Percentiles rank a stretch among this genome's conserved stretches.
phyloP scores from a whole-genome alignment of 805 yeast genomes.

The Wickerhamomyces sydowiorum region DNA sequence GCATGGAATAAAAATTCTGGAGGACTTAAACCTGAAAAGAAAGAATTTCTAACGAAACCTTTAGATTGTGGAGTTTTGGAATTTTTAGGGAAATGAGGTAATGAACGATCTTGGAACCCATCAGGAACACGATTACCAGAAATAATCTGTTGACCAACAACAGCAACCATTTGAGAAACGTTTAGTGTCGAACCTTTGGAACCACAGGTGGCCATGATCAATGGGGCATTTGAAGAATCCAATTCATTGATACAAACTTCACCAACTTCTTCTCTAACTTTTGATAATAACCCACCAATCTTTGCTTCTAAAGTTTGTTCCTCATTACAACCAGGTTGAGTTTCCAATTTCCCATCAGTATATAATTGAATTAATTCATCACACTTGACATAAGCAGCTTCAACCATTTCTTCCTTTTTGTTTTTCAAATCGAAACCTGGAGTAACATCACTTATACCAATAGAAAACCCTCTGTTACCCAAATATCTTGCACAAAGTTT shows the following conservation, averaged over 20 bases:
- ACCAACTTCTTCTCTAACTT: constrained; percentile 98
- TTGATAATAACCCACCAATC: constrained; percentile 92
- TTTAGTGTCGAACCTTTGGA: constrained; percentile 97
- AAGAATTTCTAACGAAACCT: constrained; percentile 96
- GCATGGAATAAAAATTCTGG: constrained; percentile 98
- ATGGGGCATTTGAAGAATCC: constrained; percentile 87
- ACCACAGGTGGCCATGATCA: constrained; percentile 99
- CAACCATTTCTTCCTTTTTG: constrained; percentile 85
- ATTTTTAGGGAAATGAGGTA: constrained; percentile 94
- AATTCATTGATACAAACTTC: constrained; percentile 93
- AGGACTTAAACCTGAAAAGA: constrained; percentile 89
- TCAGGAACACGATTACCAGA: constrained; percentile 99
- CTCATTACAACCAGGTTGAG: constrained; percentile 98
- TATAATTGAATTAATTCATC: constrained; percentile 80
- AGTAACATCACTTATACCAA: constrained; percentile 96
- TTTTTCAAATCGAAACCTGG: constrained; percentile 75
- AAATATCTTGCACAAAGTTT: constrained; percentile 92
- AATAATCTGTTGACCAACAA: constrained; percentile 98
- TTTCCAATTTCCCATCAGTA: constrained; percentile 83
- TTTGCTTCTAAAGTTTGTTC: constrained; percentile 98
- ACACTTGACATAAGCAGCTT: constrained; percentile 83
- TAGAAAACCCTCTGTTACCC: constrained; percentile 94
- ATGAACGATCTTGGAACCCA: constrained; percentile 98
- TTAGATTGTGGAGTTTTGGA: constrained; percentile 97
- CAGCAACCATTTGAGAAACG: constrained; percentile 99